These are phyloP conservation scores for Cornus florida DNA, from an alignment of 148 eudicot genomes.

Conservation along the genomic window DNA sequence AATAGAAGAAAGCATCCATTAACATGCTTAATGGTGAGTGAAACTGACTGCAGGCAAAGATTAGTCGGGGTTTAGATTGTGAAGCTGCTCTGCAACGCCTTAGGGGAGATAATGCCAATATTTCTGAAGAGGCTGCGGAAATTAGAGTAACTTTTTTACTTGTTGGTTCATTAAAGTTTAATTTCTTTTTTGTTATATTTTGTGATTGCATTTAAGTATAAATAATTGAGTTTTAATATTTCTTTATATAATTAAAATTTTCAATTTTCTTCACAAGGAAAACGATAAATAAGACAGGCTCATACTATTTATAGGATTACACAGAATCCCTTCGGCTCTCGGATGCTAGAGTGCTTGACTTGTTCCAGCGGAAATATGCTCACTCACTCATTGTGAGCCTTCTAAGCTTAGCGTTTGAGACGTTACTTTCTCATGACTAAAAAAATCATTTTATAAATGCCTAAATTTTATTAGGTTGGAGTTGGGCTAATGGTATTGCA, in stretches of 20 bases:
- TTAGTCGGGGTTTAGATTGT: slow-evolving; percentile 47
- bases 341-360: slow-evolving; percentile 40
- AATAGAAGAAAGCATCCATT: neutral
- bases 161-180: neutral
- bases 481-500: slow-evolving; percentile 75
- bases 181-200: neutral
- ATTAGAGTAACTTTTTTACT: slow-evolving; percentile 42
- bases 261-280: neutral
- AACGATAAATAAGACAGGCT: neutral
- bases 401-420: neutral
- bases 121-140: slow-evolving; percentile 58
- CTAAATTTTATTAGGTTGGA: slow-evolving; percentile 47
- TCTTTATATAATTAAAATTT: neutral
- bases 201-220: neutral
- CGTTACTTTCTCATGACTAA: slow-evolving; percentile 8
- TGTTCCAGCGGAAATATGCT: slow-evolving; percentile 56
- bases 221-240: neutral
- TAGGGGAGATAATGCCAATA: slow-evolving; percentile 49
- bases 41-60: slow-evolving; percentile 56
- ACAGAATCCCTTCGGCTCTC: slow-evolving; percentile 45
- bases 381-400: slow-evolving; percentile 62
- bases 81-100: slow-evolving; percentile 53
- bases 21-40: neutral
- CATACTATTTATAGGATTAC: slow-evolving; percentile 46
- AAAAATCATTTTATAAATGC: neutral